Percentiles rank a stretch among this genome's conserved stretches.
These are phyloP conservation scores for Ascochyta fabae DNA, from an alignment of 2,329 filamentous ascomycete species.

Conservation along the genomic window DNA sequence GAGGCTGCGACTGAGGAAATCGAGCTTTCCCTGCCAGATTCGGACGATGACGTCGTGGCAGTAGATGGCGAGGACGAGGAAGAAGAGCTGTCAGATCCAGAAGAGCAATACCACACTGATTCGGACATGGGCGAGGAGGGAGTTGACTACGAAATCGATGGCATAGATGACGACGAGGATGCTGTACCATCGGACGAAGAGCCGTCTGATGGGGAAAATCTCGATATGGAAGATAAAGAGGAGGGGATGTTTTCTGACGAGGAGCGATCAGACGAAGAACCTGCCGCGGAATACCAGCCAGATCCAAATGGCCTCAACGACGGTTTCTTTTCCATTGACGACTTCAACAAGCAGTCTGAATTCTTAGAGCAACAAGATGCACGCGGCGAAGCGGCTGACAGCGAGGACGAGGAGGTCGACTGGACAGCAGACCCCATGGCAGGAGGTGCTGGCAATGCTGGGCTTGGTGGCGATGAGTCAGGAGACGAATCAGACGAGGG, in stretches of 20 bases:
- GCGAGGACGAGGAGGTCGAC: slow-evolving; percentile 80
- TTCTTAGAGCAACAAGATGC: slow-evolving; percentile 86
- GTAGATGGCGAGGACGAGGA: slow-evolving; percentile 30
- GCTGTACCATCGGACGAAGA: slow-evolving; percentile 40
- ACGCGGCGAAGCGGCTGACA: slow-evolving; percentile 75
- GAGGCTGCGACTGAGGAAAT: slow-evolving; percentile 65
- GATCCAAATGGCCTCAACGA: slow-evolving; percentile 91
- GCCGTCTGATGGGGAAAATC: slow-evolving; percentile 37
- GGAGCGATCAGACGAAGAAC: slow-evolving; percentile 53
- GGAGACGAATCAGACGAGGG: slow-evolving; percentile 71
- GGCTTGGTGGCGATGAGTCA: slow-evolving; percentile 50
- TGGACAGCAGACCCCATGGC: slow-evolving; percentile 81
- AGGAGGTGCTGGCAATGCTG: slow-evolving; percentile 39
- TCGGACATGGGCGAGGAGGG: slow-evolving; percentile 42
- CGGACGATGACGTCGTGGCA: slow-evolving; percentile 28
- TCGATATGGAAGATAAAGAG: slow-evolving; percentile 43
- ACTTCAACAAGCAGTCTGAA: slow-evolving; percentile 94
- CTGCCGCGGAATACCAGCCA: slow-evolving; percentile 65
- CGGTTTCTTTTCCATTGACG: slow-evolving; percentile 96
- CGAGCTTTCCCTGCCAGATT: slow-evolving; percentile 54
- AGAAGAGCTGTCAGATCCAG: slow-evolving; percentile 45
- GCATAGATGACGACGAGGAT: slow-evolving; percentile 39
- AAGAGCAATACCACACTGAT: slow-evolving; percentile 36
- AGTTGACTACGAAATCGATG: slow-evolving; percentile 44
- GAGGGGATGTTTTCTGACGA: slow-evolving; percentile 49